A percentile compares a stretch with the other conserved stretches of the same genome.
Conservation (phyloP, 495 filamentous ascomycete genomes). For the Peziza echinospora region DNA sequence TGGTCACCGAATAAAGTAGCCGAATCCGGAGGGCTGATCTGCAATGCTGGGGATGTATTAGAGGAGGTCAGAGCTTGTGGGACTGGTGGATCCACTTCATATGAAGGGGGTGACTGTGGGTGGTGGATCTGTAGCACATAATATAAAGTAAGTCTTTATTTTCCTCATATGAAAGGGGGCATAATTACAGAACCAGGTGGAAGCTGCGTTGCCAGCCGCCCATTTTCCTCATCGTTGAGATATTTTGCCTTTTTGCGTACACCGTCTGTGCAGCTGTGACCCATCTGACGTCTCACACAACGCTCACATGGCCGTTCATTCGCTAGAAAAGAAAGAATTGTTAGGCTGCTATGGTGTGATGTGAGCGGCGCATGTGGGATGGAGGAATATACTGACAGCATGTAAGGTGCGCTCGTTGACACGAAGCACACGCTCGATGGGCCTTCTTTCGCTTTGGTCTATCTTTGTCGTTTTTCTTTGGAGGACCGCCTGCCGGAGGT, state of each 20-base stretch:
- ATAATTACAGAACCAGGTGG: too few species aligned
- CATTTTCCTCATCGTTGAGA: constrained; percentile 84
- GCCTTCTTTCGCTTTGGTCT: constrained; percentile 92
- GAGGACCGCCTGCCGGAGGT: too few species aligned
- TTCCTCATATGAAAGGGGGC: neutral
- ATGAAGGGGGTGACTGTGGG: constrained; percentile 2
- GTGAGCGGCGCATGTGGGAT: neutral
- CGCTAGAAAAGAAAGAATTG: constrained; percentile 14
- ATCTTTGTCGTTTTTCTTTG: too few species aligned
- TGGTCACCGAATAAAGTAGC: too few species aligned
- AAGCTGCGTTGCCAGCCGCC: too few species aligned
- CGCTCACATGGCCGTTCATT: constrained; percentile 80
- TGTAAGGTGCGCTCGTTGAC: constrained; percentile 90
- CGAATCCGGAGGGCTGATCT: too few species aligned
- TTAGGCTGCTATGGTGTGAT: neutral
- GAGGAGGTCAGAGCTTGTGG: too few species aligned
- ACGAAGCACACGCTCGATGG: constrained; percentile 82
- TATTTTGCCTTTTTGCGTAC: constrained; percentile 98
- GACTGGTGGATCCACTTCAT: too few species aligned
- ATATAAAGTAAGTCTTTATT: too few species aligned
- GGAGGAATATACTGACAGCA: constrained; percentile 50
- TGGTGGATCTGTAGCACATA: too few species aligned
- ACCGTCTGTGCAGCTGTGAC: constrained; percentile 80
- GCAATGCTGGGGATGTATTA: too few species aligned
- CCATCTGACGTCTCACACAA: constrained; percentile 80